These are phyloP conservation scores for Cercophora sp. DNA, from an alignment of 495 filamentous ascomycete species.

Conservation along the genomic window DNA sequence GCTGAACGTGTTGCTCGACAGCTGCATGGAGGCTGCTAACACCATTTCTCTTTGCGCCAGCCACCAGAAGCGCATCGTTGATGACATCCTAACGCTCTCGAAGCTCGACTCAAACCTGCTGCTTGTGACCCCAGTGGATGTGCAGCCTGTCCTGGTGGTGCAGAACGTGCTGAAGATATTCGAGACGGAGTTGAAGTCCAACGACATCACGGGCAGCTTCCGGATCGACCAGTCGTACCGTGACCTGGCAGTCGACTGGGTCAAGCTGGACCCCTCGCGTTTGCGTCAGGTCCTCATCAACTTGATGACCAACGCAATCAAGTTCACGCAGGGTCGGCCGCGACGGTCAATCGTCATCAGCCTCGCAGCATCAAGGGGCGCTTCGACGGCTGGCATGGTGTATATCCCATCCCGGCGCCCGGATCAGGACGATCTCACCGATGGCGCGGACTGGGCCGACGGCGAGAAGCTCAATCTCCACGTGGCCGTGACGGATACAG, in stretches of 20 bases:
- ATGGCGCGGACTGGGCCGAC: conserved; percentile 60
- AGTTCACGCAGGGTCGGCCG: conserved; percentile 62
- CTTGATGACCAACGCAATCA: conserved; percentile 75
- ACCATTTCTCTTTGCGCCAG: conserved; percentile 79
- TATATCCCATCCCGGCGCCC: conserved; percentile 55
- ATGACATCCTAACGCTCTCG: conserved; percentile 77
- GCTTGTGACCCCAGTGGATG: conserved; percentile 67
- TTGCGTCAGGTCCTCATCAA: conserved; percentile 79
- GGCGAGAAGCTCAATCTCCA: conserved; percentile 67
- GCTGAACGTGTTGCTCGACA: conserved; percentile 38
- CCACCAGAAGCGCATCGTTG: conserved; percentile 75
- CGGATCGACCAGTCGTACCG: conserved; percentile 60
- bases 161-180: conserved; percentile 75
- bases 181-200: conserved; percentile 68
- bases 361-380: conserved; percentile 59
- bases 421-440: conserved; percentile 48
- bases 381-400: conserved; percentile 45
- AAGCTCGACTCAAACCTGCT: conserved; percentile 82
- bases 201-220: conserved; percentile 68
- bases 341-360: conserved; percentile 64
- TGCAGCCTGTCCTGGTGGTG: conserved; percentile 65
- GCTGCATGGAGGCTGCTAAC: conserved; percentile 69
- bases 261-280: conserved; percentile 71
- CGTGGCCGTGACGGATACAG: conserved; percentile 74
- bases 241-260: conserved; percentile 65